Evolutionary conservation across 2,329 filamentous ascomycete genomes (phyloP), one percentile per base, ranked within the genome.

Genomic region (Chaetomium strumarium): DNA sequence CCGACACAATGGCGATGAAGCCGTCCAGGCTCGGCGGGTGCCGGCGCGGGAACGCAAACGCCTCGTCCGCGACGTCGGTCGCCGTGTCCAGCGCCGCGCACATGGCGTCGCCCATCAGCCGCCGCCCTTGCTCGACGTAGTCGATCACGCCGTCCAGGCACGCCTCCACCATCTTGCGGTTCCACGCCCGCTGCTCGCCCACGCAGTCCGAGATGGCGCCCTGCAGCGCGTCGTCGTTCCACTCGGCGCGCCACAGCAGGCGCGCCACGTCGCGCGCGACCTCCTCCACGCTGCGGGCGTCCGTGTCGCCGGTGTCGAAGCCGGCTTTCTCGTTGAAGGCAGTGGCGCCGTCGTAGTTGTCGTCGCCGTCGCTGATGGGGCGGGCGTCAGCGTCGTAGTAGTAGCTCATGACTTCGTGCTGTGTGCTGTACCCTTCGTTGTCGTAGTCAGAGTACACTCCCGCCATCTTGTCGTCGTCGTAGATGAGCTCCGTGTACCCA

Each of bases 1-100:
- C 55, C 33, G 57, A 55, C 9, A 59, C 55, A 33, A 60, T 57
- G 43, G 56, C 54, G n/a, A 60, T 58, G 48, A 60, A 60, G 2
- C 58, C 60, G 29, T 59, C 58, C 2, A 58, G 48, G 7, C 43
- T 48, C 47, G 50, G 24, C 17, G 59, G 57, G 24, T 61, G 57
- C 11, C 51, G 45, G 16, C 56, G 49, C 8, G 55, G 57, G 24
- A 60, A 62, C 13, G 33, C 42, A 44, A 62, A 62, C 29, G 44
- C 52, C 3, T 55, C 48, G 31, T 58, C 55, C 17, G 60, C 60
- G 4, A 46, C 11, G 24, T 56, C 55, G 17, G 56, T 56, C 24
- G 50, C 59, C 48, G 13, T 16, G 46, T 57, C 56, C 5, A 62
- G 49, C n/a, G 59, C 57, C 31, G 51, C 53, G n/a, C 53, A 37